phyloP scores from a whole-genome alignment of 371 early-diverging fungal species.

The Massospora cicadina region DNA sequence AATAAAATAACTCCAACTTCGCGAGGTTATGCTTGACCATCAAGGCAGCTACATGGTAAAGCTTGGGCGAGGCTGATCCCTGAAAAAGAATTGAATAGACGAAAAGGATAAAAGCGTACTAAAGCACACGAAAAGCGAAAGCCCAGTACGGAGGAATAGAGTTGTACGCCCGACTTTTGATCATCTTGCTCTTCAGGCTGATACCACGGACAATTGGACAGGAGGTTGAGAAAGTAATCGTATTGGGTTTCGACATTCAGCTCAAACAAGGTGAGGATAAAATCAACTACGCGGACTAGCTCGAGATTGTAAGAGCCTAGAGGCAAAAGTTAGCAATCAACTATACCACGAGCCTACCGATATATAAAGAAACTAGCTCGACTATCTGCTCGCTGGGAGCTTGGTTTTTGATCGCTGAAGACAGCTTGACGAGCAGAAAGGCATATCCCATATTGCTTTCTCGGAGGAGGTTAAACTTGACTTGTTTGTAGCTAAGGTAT shows the following conservation, averaged over 20 bases:
- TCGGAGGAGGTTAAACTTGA: slow-evolving; percentile 73
- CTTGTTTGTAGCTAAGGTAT: slow-evolving; percentile 44
- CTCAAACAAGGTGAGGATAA: slow-evolving; percentile 61
- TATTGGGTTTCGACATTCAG: slow-evolving; percentile 49
- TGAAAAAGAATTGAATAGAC: background rate
- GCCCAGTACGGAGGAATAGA: background rate
- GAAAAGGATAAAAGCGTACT: background rate
- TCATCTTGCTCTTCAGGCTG: background rate
- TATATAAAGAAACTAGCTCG: background rate
- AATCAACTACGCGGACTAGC: slow-evolving; percentile 72
- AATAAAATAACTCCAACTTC: background rate
- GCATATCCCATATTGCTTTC: slow-evolving; percentile 82
- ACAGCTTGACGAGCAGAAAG: slow-evolving; percentile 48
- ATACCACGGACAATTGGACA: slow-evolving; percentile 53
- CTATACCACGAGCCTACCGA: background rate
- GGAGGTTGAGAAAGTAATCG: slow-evolving; percentile 55
- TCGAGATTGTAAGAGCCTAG: slow-evolving; percentile 30
- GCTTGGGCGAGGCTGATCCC: background rate
- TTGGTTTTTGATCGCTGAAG: background rate
- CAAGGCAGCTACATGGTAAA: slow-evolving; percentile 3
- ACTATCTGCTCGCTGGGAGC: background rate
- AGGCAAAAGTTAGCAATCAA: background rate
- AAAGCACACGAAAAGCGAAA: background rate
- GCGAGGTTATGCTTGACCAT: background rate
- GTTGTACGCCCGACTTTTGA: background rate